These are phyloP conservation scores for Pichia sp. DNA, from an alignment of 1,139 yeast species.

Conservation along the genomic window DNA sequence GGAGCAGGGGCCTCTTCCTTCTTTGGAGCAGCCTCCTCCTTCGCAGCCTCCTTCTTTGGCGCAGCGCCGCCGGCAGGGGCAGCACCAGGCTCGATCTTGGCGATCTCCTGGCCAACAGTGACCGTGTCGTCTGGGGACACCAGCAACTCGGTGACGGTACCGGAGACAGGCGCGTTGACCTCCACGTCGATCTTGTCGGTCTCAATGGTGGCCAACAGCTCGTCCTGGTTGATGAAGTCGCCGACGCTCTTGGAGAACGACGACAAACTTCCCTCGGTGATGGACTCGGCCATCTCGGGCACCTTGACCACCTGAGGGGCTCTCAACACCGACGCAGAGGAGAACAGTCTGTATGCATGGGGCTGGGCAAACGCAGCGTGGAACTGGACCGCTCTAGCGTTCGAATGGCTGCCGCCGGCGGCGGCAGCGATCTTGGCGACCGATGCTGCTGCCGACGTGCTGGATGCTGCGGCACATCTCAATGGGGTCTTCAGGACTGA, in stretches of 20 bases:
- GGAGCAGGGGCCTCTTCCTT: conserved; percentile 45
- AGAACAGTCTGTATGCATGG: conserved; percentile 8
- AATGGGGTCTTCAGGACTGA: conserved; percentile 8
- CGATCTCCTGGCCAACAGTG: conserved; percentile 90
- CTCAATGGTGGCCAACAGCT: conserved; percentile 93
- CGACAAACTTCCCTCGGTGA: conserved; percentile 92
- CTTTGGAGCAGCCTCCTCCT: conserved; percentile 28
- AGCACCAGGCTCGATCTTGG: conserved; percentile 86
- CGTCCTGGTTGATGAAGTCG: conserved; percentile 83
- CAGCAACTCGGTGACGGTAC: conserved; percentile 80
- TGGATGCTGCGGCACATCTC: conserved; percentile 6
- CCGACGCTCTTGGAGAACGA: conserved; percentile 80
- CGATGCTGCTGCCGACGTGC: not conserved
- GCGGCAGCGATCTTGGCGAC: not conserved
- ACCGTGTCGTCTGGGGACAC: conserved; percentile 90
- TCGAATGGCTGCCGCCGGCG: not conserved
- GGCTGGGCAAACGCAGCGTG: not conserved
- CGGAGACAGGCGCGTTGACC: conserved; percentile 90
- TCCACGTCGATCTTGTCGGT: conserved; percentile 98
- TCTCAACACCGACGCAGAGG: conserved; percentile 9
- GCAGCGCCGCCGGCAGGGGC: conserved; percentile 67
- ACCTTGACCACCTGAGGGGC: conserved; percentile 58
- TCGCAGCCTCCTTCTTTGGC: conserved; percentile 29
- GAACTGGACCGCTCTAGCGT: conserved; percentile 3
- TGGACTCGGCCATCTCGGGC: conserved; percentile 98